These are phyloP conservation scores for Erysimum cheiranthoides DNA, from an alignment of 345 rosid genomes.

Conservation along the genomic window DNA sequence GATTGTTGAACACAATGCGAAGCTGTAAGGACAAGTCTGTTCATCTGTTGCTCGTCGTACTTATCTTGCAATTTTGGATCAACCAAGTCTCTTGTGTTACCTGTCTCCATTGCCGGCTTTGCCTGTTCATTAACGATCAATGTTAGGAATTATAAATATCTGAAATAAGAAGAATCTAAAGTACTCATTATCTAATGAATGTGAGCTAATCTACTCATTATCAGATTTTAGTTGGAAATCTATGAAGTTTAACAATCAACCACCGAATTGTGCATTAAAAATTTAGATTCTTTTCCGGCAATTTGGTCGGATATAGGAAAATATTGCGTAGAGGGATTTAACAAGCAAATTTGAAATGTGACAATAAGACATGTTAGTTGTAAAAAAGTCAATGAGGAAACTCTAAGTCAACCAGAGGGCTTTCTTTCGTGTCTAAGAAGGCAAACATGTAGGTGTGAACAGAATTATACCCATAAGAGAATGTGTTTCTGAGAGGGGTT, in stretches of 20 bases:
- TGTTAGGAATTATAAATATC: background rate
- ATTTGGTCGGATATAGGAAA: no score
- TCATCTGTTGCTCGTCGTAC: constrained; percentile 70
- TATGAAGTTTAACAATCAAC: background rate
- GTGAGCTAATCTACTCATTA: background rate
- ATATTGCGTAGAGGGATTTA: background rate
- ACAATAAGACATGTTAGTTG: background rate
- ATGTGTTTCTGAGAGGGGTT: constrained; percentile 78
- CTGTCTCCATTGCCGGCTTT: constrained; percentile 82
- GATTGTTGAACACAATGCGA: constrained; percentile 87
- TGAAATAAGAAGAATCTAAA: no score
- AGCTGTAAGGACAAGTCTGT: constrained; percentile 66
- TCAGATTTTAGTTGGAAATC: background rate
- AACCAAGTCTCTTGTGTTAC: constrained; percentile 59
- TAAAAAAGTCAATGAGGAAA: background rate
- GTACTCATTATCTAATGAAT: no score
- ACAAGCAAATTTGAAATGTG: background rate
- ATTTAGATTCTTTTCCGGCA: background rate
- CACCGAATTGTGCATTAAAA: background rate
- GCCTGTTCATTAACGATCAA: constrained; percentile 52
- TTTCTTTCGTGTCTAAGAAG: background rate
- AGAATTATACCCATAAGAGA: constrained; percentile 73
- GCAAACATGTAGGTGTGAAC: background rate
- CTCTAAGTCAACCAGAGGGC: constrained; percentile 4
- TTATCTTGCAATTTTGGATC: constrained; percentile 70